Conservation (phyloP, 2,329 filamentous ascomycete genomes). For the Aureobasidium uvarum region DNA sequence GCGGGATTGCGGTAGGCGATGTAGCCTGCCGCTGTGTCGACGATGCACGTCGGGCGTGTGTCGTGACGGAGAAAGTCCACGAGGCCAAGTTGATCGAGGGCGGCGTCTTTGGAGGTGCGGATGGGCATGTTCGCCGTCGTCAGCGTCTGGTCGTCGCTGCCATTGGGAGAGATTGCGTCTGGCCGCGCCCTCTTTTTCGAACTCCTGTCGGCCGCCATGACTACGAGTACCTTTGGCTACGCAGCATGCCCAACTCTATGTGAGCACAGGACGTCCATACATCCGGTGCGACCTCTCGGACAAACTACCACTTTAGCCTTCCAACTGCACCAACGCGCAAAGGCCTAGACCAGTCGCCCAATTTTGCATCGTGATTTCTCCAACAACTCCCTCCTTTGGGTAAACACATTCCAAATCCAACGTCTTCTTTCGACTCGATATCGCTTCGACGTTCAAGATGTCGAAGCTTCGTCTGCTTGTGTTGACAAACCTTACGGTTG, state of each 20-base stretch:
- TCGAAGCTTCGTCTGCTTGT: neutral
- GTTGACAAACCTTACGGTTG: neutral
- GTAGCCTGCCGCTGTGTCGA: neutral
- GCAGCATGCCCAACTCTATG: neutral
- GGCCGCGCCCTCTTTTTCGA: slow-evolving; percentile 8
- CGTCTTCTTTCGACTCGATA: neutral
- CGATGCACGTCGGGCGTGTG: slow-evolving; percentile 15
- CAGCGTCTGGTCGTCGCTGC: neutral
- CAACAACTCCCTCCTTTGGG: neutral
- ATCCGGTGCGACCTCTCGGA: neutral
- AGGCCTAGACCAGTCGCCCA: neutral
- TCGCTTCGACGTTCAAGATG: neutral
- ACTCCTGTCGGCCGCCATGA: slow-evolving; percentile 3
- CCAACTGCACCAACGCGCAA: neutral
- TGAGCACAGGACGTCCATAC: neutral
- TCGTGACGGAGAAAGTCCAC: slow-evolving; percentile 13
- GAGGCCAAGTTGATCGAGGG: neutral
- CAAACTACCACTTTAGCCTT: neutral
- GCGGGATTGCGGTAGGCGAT: slow-evolving; percentile 20
- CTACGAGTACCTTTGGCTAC: neutral
- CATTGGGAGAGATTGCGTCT: neutral
- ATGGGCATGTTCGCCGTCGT: slow-evolving; percentile 19
- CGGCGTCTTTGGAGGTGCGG: neutral
- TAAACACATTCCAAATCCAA: neutral
- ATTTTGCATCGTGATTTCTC: neutral